phyloP scores from a whole-genome alignment of 169 alveolate species.

The Amoebophrya sp. region DNA sequence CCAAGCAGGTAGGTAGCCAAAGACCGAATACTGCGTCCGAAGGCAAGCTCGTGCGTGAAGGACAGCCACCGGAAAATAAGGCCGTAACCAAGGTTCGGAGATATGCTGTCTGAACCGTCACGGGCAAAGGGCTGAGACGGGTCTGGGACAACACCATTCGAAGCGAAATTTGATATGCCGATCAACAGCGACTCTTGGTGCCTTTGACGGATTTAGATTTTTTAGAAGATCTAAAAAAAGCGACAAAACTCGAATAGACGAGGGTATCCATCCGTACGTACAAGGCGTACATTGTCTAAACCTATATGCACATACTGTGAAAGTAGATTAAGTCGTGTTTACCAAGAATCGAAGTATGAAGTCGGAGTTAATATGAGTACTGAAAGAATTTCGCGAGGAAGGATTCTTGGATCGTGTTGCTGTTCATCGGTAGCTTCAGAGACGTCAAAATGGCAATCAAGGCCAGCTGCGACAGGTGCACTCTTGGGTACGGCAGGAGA shows the following conservation, averaged over 20 bases:
- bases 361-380: background rate
- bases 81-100: background rate
- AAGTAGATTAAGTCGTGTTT: no score
- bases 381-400: background rate
- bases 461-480: background rate
- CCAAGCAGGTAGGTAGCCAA: background rate
- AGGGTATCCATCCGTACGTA: no score
- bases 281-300: no score
- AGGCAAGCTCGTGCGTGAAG: background rate
- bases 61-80: background rate
- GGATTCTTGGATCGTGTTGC: background rate
- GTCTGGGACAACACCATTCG: background rate
- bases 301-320: no score
- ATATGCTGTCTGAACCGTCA: background rate
- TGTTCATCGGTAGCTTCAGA: background rate
- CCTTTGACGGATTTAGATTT: background rate
- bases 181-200: background rate
- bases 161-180: background rate
- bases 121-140: background rate
- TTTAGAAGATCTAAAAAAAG: no score
- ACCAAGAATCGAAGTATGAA: no score
- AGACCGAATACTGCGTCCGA: background rate
- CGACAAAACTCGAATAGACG: no score
- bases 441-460: background rate
- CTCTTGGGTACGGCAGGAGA: slow-evolving; percentile 10